Evolutionary conservation across 176 grass and related monocot species (phyloP).

Genomic region (Rhynchospora breviuscula): DNA sequence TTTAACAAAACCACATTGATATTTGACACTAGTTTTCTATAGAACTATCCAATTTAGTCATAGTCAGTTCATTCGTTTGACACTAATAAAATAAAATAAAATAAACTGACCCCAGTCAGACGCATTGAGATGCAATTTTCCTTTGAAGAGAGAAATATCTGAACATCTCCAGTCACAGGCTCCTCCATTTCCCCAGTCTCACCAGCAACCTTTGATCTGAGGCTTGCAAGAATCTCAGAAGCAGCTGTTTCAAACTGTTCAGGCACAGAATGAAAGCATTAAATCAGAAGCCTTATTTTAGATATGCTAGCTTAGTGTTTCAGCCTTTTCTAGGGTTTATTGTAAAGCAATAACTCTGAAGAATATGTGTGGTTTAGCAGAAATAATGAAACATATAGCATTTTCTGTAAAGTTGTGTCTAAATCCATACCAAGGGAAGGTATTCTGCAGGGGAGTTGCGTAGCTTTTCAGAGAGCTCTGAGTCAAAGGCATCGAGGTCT

Average conservation of each 20-base stretch:
- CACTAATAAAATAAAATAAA: slow-evolving; percentile 4
- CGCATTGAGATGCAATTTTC: slow-evolving; percentile 86
- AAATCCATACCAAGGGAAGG: slow-evolving; percentile 53
- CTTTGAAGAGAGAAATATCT: slow-evolving; percentile 87
- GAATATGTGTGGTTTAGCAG: background rate
- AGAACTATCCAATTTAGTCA: background rate
- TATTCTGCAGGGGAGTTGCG: slow-evolving; percentile 84
- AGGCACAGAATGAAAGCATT: background rate
- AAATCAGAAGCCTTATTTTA: background rate
- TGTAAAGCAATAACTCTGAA: background rate
- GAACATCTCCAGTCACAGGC: slow-evolving; percentile 61
- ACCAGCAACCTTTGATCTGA: slow-evolving; percentile 69
- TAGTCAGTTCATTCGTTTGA: background rate
- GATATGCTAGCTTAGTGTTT: background rate
- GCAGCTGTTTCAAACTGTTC: slow-evolving; percentile 71
- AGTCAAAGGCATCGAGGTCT: slow-evolving; percentile 87
- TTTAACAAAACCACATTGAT: background rate
- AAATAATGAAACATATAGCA: background rate
- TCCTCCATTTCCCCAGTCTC: slow-evolving; percentile 98
- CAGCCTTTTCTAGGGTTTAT: background rate
- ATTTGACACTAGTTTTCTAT: background rate
- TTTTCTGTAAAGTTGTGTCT: background rate
- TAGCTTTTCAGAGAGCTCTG: slow-evolving; percentile 81
- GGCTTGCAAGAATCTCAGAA: slow-evolving; percentile 61
- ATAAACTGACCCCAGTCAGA: slow-evolving; percentile 58